Conservation (phyloP, 257 asterid species). For the Solanum chilense region DNA sequence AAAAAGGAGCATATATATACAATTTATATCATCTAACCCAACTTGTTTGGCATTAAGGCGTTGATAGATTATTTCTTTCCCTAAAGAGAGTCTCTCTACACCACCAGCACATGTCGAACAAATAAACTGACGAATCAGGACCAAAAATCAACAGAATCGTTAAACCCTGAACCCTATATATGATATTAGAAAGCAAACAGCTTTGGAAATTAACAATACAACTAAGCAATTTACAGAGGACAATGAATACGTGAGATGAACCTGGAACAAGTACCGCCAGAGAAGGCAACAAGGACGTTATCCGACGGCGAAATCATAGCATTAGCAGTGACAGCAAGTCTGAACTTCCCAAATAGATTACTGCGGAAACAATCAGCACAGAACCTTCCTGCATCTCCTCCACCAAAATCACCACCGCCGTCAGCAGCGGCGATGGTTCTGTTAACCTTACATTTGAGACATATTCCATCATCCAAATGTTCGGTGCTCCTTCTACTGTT, state of each 20-base stretch:
- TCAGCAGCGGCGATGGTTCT: slow-evolving; percentile 38
- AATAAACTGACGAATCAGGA: not conserved
- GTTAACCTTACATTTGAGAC: slow-evolving; percentile 64
- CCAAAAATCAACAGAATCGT: not conserved
- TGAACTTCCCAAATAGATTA: slow-evolving; percentile 72
- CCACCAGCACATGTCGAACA: not conserved
- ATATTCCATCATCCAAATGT: slow-evolving; percentile 4
- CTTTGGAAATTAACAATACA: not conserved
- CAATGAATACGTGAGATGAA: not conserved
- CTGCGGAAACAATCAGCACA: slow-evolving; percentile 70
- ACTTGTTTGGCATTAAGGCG: not conserved
- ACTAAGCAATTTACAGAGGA: not conserved
- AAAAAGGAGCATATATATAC: not conserved
- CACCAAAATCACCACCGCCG: slow-evolving; percentile 3
- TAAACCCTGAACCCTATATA: not conserved
- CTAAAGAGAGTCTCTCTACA: not conserved
- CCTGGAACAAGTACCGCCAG: slow-evolving; percentile 96
- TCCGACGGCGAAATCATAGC: slow-evolving; percentile 83
- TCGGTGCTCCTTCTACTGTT: slow-evolving; percentile 7
- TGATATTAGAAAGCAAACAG: not conserved
- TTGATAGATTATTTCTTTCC: not conserved
- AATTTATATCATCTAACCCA: not conserved
- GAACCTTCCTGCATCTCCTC: slow-evolving; percentile 48
- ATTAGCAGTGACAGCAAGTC: slow-evolving; percentile 70
- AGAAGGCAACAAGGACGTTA: slow-evolving; percentile 74